A percentile compares a stretch with the other conserved stretches of the same genome.
phyloP scores from a whole-genome alignment of 768 basidiomycete genomes.

The Leucocoprinus birnbaumii region DNA sequence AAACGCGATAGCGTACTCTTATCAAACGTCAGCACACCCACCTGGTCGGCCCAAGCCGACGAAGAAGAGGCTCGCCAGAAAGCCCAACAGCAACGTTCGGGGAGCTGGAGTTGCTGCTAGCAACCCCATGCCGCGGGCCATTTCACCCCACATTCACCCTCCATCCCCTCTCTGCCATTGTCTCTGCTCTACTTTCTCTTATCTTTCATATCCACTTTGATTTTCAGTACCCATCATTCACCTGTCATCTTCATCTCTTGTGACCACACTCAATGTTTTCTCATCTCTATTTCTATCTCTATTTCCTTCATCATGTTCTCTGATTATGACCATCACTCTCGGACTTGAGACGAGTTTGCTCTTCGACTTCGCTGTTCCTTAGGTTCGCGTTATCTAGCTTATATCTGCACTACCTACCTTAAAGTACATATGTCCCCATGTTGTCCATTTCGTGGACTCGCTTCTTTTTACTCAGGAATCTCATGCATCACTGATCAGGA shows the following conservation, averaged over 20 bases:
- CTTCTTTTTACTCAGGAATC: conserved; percentile 8
- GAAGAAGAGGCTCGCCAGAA: conserved; percentile 70
- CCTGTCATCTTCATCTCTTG: background rate
- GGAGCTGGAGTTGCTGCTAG: conserved; percentile 74
- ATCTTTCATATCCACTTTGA: conserved; percentile 11
- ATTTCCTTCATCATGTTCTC: conserved; percentile 17
- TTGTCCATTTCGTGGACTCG: conserved; percentile 1
- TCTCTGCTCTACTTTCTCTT: conserved; percentile 15
- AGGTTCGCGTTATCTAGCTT: conserved; percentile 37
- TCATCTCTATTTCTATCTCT: conserved; percentile 20
- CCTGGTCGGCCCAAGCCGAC: conserved; percentile 79
- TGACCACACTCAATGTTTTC: conserved; percentile 14
- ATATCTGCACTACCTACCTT: conserved; percentile 36
- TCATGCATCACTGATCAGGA: conserved; percentile 6
- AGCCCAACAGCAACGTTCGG: conserved; percentile 35
- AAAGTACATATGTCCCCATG: conserved; percentile 31
- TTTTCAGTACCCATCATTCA: conserved; percentile 7
- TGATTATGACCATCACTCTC: conserved; percentile 15
- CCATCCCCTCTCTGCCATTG: conserved; percentile 12
- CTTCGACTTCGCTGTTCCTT: conserved; percentile 22
- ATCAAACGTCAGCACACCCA: conserved; percentile 56
- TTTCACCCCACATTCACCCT: conserved; percentile 5
- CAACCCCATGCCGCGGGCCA: conserved; percentile 21
- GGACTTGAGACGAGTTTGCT: conserved; percentile 9
- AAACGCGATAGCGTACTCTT: conserved; percentile 85